A percentile compares a stretch with the other conserved stretches of the same genome.
Conservation (phyloP, 345 rosid species). For the Syzygium aqueum region DNA sequence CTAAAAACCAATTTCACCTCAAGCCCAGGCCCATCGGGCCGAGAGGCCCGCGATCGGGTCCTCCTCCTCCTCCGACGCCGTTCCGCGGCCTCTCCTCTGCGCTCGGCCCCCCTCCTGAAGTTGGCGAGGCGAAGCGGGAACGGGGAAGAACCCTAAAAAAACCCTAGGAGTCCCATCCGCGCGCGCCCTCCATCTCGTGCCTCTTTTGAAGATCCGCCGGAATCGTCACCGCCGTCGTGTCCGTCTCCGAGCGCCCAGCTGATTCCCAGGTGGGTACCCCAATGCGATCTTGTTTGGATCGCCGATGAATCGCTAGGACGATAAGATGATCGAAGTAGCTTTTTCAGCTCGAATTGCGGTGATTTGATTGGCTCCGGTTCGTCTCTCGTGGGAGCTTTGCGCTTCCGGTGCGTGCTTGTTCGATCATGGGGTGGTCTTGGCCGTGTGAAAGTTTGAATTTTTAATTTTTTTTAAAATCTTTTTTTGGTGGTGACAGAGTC, state of each 20-base stretch:
- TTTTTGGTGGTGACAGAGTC: neutral
- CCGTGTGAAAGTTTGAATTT: neutral
- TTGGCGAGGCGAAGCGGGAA: neutral
- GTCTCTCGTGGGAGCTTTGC: neutral
- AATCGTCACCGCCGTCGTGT: neutral
- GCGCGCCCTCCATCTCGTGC: neutral
- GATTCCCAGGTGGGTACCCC: neutral
- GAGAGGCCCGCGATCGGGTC: neutral
- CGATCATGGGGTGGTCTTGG: neutral
- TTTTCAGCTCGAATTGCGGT: neutral
- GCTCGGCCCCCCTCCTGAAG: neutral
- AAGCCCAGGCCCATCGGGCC: neutral
- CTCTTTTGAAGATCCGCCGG: neutral
- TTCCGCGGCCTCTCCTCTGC: neutral
- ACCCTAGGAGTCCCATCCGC: neutral
- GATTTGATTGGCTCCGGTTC: neutral
- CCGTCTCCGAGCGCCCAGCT: neutral
- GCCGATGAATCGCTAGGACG: neutral
- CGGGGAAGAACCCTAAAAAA: neutral
- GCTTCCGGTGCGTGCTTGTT: neutral
- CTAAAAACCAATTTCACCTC: fast-evolving
- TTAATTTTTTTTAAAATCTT: neutral
- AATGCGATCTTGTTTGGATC: neutral
- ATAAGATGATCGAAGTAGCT: neutral
- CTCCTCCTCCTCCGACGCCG: neutral